Conservation (phyloP, 208 protist genomes). For the Leishmania tarentolae region DNA sequence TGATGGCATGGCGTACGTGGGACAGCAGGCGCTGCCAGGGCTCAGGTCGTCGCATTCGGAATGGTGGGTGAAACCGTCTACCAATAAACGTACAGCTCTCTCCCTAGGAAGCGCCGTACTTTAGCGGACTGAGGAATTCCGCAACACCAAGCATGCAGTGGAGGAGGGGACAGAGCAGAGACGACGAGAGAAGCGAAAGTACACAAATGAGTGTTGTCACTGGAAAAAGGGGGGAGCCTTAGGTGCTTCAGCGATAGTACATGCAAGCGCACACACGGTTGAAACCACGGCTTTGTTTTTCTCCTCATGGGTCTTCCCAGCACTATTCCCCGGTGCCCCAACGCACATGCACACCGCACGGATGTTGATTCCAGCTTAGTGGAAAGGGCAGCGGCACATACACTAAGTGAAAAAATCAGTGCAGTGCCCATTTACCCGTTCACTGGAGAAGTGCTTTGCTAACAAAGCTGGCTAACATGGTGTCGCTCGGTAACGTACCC, state of each 20-base stretch:
- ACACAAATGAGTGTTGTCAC: background rate
- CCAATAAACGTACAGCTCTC: background rate
- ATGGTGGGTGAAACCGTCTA: background rate
- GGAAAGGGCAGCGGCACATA: background rate
- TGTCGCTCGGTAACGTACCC: background rate
- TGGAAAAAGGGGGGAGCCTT: background rate
- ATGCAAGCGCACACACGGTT: background rate
- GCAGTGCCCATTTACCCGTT: background rate
- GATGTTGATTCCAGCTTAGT: background rate
- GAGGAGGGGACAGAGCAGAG: background rate
- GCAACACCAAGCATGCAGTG: background rate
- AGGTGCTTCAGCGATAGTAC: background rate
- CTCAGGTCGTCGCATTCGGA: constrained; percentile 1
- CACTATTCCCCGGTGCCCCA: background rate
- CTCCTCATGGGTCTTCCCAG: background rate
- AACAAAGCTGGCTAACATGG: background rate
- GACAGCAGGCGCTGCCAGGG: constrained; percentile 9
- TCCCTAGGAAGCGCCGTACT: background rate
- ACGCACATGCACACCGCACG: background rate
- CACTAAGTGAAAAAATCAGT: background rate
- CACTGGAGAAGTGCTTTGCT: background rate
- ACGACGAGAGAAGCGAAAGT: background rate
- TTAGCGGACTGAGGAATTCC: background rate
- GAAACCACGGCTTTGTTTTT: background rate
- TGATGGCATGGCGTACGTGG: background rate